Base-by-base conservation (phyloP, 2,329 filamentous ascomycete genomes). In the Elsinoe fawcettii region DNA sequence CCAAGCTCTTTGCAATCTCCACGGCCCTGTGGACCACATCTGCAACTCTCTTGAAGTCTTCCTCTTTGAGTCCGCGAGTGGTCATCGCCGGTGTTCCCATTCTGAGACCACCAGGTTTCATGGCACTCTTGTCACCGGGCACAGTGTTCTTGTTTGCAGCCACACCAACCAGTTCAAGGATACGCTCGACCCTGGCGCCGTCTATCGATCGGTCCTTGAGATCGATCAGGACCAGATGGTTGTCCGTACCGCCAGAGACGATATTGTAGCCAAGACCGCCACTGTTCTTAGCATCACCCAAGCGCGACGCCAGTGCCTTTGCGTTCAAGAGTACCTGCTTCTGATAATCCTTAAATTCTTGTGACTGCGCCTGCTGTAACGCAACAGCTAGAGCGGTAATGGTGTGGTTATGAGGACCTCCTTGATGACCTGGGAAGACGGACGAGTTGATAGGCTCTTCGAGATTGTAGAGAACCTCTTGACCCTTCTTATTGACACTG, bases 61-160 rank as follows among this genome's bases (percentile, higher is more conserved):
- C 84, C 66, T 91, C 85, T 64, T 80, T 82, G 71, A 99, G 92
- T n/a, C 92, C 93, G 60, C 93, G 84, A 16, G 90, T 96, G 20
- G 93, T 97, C 93, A 99, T 99, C 64, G 93, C 93, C 0, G 93
- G 93, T 0, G 92, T 93, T 57, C 93, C 93, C 75, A 99, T 91
- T 63, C 93, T 86, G 63, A 99, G 80, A 62, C 93, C 93, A 63
- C 92, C 92, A 12, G 93, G 93, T 62, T 92, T 89, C 68, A 99
- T 82, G 1, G 93, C 93, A 0, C 90, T 96, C 70, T 86, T 89
- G 75, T 99, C 93, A 62, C 93, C 93, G 39, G 93, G 93, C 59
- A 96, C 93, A 60, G 89, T 87, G 84, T 99, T 99, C 85, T 99
- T 99, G 85, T 99, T 99, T 83, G 90, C 95, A 61, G 93, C 91